phyloP scores from a whole-genome alignment of 805 yeast genomes.

The Kodamaea restingae region DNA sequence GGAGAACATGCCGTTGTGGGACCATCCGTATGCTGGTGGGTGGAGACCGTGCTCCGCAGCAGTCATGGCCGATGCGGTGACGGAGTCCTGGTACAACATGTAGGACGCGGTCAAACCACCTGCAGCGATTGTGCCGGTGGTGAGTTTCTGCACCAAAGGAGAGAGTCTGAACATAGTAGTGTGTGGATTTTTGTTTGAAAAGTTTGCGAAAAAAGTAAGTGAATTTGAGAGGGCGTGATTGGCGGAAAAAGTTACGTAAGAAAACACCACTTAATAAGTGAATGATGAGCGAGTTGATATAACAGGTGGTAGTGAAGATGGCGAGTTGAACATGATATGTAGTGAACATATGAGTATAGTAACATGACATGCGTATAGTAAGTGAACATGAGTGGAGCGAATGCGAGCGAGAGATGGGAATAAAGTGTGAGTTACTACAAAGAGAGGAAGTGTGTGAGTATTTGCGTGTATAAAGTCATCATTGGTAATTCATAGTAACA shows the following conservation, averaged over 20 bases:
- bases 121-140: slow-evolving; percentile 63
- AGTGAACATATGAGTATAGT: no score
- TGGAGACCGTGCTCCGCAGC: slow-evolving; percentile 99
- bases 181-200: slow-evolving; percentile 1
- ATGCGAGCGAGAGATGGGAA: no score
- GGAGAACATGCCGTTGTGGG: slow-evolving; percentile 88
- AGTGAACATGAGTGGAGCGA: no score
- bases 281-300: no score
- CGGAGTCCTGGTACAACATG: slow-evolving; percentile 75
- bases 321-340: no score
- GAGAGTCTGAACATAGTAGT: slow-evolving; percentile 9
- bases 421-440: no score
- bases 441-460: no score
- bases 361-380: no score
- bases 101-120: slow-evolving; percentile 80
- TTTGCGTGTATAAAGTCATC: no score
- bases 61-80: slow-evolving; percentile 93
- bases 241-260: neutral
- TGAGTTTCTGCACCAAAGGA: slow-evolving; percentile 42
- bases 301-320: neutral
- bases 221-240: slow-evolving; percentile 3
- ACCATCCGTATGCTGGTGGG: slow-evolving; percentile 89
- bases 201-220: slow-evolving; percentile 3
- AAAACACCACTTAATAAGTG: no score
- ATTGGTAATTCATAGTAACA: no score